Percentiles rank a stretch among this genome's conserved stretches.
These are phyloP conservation scores for Emmonsia crescens DNA, from an alignment of 2,329 filamentous ascomycete genomes.

Conservation along the genomic window DNA sequence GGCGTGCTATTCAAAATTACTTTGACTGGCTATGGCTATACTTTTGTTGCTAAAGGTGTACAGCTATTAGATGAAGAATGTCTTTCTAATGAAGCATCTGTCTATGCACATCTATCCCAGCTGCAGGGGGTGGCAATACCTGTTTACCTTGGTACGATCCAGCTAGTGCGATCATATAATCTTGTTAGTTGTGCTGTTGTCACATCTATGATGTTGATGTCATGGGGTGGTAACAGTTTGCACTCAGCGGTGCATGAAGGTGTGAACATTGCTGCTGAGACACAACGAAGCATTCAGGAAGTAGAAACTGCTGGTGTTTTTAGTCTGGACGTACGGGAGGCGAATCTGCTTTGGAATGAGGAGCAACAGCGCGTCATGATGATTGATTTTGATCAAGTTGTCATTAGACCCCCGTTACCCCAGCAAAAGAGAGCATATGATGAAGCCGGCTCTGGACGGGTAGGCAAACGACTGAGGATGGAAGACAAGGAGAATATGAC, in stretches of 20 bases:
- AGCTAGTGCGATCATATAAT: neutral
- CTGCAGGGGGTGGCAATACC: neutral
- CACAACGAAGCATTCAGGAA: neutral
- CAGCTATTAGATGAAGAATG: neutral
- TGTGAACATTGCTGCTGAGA: neutral
- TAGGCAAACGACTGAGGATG: too few species aligned
- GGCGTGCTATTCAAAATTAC: conserved; percentile 4
- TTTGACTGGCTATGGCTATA: conserved; percentile 2
- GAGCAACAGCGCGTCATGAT: neutral
- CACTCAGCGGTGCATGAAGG: neutral
- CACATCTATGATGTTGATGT: conserved; percentile 5
- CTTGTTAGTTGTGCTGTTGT: neutral
- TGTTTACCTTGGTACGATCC: neutral
- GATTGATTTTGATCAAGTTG: neutral
- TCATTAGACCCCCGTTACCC: too few species aligned
- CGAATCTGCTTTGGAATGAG: neutral
- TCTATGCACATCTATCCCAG: neutral
- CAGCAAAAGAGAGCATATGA: neutral
- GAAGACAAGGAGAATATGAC: too few species aligned
- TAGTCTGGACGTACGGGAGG: neutral
- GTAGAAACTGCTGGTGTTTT: neutral
- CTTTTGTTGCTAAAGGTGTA: conserved; percentile 3
- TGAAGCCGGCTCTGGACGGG: neutral
- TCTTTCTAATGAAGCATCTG: neutral
- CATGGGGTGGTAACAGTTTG: conserved; percentile 1